Evolutionary conservation across 306 rosid species (phyloP), one percentile per base, ranked within the genome.

Genomic region (Rubus parviflorus): DNA sequence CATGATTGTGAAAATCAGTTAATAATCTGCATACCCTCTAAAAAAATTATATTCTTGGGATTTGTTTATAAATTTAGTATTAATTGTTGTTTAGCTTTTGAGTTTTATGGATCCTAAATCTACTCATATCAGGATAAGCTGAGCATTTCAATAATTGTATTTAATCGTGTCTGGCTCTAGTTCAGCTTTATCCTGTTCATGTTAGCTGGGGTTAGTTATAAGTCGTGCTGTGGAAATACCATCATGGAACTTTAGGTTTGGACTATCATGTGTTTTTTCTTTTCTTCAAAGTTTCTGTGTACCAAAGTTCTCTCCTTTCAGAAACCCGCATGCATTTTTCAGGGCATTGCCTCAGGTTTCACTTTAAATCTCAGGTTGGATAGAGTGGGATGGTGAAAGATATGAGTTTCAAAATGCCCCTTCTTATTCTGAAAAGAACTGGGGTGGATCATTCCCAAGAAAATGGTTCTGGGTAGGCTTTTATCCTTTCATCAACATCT

Each of bases 381-480:
- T 94, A 80, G 98, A 94, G 90, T 94, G 98, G 98, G 97, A 86
- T 46, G 95, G 90, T 60, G 97, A 92, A 87, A 90, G 91, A 86
- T 80, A 88, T 78, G 98, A 94, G 85, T 94, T 94, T 76, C 86
- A 90, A 49, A 83, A 94, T 86, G 98, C 98, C 68, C 97, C 95
- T 45, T 90, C 98, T 45, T 92, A 94, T 83, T 92, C 97, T 3
- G 97, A 94, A 82, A 92, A 94, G 87, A 94, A 94, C 64, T 94
- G 98, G 98, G 98, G 98, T 73, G 98, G 95, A 83, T 95, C 76
- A 76, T 94, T 94, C 83, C 97, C 98, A 17, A 89, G 98, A 88
- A 94, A 90, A 87, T 94, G 98, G 98, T 94, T 92, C 89, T 94
- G 98, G 98, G 98, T 94, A 89, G 84, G 54, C 81, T 30, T 70